These are phyloP conservation scores for Solanum bulbocastanum DNA, from an alignment of 257 asterid genomes.

Conservation along the genomic window DNA sequence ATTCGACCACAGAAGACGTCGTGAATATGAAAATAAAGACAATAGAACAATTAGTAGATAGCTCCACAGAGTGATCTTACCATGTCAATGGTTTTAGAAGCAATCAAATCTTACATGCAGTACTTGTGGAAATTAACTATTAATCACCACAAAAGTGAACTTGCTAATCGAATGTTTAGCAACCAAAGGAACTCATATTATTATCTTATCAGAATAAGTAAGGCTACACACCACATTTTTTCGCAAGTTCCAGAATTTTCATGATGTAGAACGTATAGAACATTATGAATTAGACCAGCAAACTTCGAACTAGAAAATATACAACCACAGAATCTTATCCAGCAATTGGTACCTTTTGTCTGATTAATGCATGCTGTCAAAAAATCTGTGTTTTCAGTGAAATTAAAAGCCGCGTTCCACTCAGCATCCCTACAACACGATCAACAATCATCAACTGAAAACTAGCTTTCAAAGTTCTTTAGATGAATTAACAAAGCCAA, in stretches of 20 bases:
- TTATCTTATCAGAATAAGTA: neutral
- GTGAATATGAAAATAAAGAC: neutral
- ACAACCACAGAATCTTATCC: neutral
- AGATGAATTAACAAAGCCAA: neutral
- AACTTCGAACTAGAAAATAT: neutral
- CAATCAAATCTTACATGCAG: neutral
- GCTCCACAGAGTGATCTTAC: neutral
- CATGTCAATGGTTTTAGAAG: neutral
- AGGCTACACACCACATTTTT: neutral
- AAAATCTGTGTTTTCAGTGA: constrained; percentile 54
- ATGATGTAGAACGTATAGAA: neutral
- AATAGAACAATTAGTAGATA: neutral
- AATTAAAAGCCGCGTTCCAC: constrained; percentile 78
- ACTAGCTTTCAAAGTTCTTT: neutral
- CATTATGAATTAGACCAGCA: neutral
- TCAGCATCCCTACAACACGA: constrained; percentile 52
- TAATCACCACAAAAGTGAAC: neutral
- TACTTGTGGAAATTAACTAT: neutral
- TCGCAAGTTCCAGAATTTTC: neutral
- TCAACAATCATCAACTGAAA: neutral
- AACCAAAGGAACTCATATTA: neutral
- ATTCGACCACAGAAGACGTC: neutral
- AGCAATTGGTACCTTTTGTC: constrained; percentile 33
- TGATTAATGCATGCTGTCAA: constrained; percentile 40
- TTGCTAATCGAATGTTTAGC: neutral